Base-by-base conservation (phyloP, 495 filamentous ascomycete species). In the Durotheca rogersii region DNA sequence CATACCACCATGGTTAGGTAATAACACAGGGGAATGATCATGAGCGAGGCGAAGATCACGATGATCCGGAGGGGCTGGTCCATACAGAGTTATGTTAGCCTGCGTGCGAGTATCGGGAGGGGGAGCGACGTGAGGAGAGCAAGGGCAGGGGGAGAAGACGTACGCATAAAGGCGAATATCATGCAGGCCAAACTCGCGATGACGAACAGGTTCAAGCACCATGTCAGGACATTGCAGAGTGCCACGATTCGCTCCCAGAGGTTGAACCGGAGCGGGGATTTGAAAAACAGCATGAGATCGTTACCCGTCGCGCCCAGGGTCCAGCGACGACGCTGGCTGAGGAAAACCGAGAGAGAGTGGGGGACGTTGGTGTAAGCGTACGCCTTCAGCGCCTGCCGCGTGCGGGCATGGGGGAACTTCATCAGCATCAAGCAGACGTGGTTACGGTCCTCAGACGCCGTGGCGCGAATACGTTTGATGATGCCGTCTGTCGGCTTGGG, bases 301-400 rank as follows among this genome's bases (percentile, higher is more conserved):
- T 67, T 67, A 2, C 52, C 42, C 17, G 56, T 67, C 7, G 62
- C 55, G 14, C 64, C 64, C 5, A 67, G 56, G 6, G 64, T 54
- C 64, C 64, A 67, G 33, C 64, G 64, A 15, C 56, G 55, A 20
- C 64, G 55, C 33, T 67, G 64, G 12, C 62, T 63, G 12, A 67
- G 58, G 48, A 67, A 67, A 6, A 67, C 64, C 3, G 53, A 60
- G 33, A 61, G 50, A 9, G 44, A 47, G 15, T 56, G 51, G 0
- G 64, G 64, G 27, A 67, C 64, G 25, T 60, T 53, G 4, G 64
- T 67, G 47, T 27, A 65, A 7, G 64, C 64, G 12, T 58, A 48
- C 17, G 64, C 64, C 11, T 53, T 57, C 9, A 67, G 43, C 1
- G 64, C 64, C 33, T 67, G 64, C 9, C 53, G 49, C 4, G 64